Conservation (phyloP, 1,284 basidiomycete genomes). For the Megacollybia platyphylla region DNA sequence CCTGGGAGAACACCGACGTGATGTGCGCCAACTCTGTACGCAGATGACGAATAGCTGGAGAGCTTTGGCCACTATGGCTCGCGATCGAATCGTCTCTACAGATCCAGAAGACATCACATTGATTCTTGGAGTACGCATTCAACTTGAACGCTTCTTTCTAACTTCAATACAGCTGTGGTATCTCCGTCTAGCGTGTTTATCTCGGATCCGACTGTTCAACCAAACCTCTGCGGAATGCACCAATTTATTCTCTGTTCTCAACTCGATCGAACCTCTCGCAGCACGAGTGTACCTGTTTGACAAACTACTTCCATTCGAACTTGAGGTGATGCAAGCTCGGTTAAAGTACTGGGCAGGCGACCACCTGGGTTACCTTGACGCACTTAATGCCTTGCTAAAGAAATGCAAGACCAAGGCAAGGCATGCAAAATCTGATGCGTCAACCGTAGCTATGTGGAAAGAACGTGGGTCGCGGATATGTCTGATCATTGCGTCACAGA, state of each 20-base stretch:
- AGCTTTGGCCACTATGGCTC: slow-evolving; percentile 63
- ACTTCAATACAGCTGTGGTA: slow-evolving; percentile 53
- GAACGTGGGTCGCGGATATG: slow-evolving; percentile 59
- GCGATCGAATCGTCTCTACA: slow-evolving; percentile 57
- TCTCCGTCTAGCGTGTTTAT: slow-evolving; percentile 62
- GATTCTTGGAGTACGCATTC: slow-evolving; percentile 49
- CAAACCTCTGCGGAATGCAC: slow-evolving; percentile 70
- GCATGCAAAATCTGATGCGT: slow-evolving; percentile 19
- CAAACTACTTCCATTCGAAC: slow-evolving; percentile 61
- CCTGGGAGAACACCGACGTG: slow-evolving; percentile 7
- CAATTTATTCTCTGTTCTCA: slow-evolving; percentile 64
- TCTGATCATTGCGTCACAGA: slow-evolving; percentile 60
- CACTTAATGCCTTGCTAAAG: slow-evolving; percentile 64
- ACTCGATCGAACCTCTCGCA: slow-evolving; percentile 37
- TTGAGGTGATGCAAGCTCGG: slow-evolving; percentile 62
- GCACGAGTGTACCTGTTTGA: slow-evolving; percentile 42
- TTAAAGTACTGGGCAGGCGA: slow-evolving; percentile 67
- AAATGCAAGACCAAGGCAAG: slow-evolving; percentile 60
- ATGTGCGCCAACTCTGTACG: slow-evolving; percentile 9
- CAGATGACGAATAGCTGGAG: slow-evolving; percentile 81
- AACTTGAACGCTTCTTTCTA: not conserved
- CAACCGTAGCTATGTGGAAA: slow-evolving; percentile 60
- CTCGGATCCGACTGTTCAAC: slow-evolving; percentile 70
- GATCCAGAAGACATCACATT: slow-evolving; percentile 51
- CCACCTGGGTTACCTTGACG: slow-evolving; percentile 62